Base-by-base conservation (phyloP, 139 green algal species). In the Chlamydomonas schloesseri region DNA sequence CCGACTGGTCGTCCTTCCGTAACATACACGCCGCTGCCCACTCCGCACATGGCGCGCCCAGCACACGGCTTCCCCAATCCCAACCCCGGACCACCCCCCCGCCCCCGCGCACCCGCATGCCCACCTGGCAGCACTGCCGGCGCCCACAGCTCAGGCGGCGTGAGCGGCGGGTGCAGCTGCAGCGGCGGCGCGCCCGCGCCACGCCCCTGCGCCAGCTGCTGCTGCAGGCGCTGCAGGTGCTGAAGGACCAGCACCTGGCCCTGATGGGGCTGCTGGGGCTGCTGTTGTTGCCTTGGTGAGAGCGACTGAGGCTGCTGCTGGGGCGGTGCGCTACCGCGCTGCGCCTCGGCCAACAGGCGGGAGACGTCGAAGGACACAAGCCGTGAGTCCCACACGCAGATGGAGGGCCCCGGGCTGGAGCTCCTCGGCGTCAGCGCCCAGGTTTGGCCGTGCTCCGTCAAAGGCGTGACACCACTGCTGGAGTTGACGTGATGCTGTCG, bases 331-430 rank as follows among this genome's bases (percentile, higher is more conserved):
- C 17, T 11, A 33, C 11, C 17, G 26, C 60, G 64, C 14, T 36
- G n/a, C 15, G 36, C 47, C 29, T 21, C 26, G 5, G 68, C 71
- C 15, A 86, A 26, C 23, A 76, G 36, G 18, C 72, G 26, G 4
- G 69, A 6, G 5, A 87, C 70, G 55, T 33, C 68, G 53, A 73
- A 87, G 14, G 81, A 80, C 26, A 72, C 33, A 0, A 87, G 26
- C 0, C 47, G 69, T 1, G 69, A 79, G 69, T 87, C 67, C 81
- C 81, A 87, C 9, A 87, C 47, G 55, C 55, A 34, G 53, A 87
- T 80, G 67, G 67, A 68, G 5, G 80, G 80, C 24, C 31, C 21
- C 18, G 60, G 46, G 4, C 18, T 60, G 55, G 55, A 26, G 55
- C 50, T 14, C 50, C 14, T n/a, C n/a, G n/a, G n/a, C n/a, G n/a